Evolutionary conservation across 2,329 filamentous ascomycete genomes (phyloP), one percentile per base, ranked within the genome.

Genomic region (Moelleriella libera): DNA sequence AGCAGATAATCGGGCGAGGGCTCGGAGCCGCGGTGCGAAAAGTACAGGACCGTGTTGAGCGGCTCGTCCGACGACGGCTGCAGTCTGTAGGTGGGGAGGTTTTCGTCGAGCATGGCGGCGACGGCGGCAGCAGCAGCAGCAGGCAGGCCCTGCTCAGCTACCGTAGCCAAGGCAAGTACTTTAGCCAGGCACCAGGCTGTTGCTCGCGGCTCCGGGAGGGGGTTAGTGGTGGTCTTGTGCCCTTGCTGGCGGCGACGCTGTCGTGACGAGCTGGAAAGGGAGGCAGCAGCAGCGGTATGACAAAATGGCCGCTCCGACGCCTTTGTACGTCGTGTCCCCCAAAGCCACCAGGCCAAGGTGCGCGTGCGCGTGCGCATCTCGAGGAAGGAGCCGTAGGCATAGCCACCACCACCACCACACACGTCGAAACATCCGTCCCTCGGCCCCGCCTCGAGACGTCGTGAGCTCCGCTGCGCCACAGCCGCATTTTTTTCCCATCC

Each of bases 71-170:
- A 64, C 34, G 70, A 70, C 21, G 68, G 65, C 52, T 69, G 72
- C 60, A 75, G 74, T 55, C 68, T 73, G 59, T 79, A 82, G 43
- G 75, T 88, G 48, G 89, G 89, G n/a, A 96, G 78, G 64, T 89
- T 94, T 63, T 94, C 87, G 80, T 95, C 88, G 58, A 94, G 76
- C 88, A 95, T 95, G 31, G 51, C 50, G 43, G 45, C n/a, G 14
- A 29, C 32, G 29, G 21, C 5, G 37, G 5, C 4, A 7, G 10
- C 5, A 39, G 14, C 7, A 32, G 30, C 9, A 6, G 44, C 32
- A 14, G 32, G 31, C 30, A 45, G 43, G 11, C 9, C 11, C 4
- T 9, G 37, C 14, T 30, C n/a, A 45, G 14, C n/a, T 6, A 45
- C 21, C 21, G 21, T 21, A 21, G 21, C 21, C 21, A 21, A 21